phyloP scores from a whole-genome alignment of 352 stramenopile species.

The Nothophytophthora sp. region DNA sequence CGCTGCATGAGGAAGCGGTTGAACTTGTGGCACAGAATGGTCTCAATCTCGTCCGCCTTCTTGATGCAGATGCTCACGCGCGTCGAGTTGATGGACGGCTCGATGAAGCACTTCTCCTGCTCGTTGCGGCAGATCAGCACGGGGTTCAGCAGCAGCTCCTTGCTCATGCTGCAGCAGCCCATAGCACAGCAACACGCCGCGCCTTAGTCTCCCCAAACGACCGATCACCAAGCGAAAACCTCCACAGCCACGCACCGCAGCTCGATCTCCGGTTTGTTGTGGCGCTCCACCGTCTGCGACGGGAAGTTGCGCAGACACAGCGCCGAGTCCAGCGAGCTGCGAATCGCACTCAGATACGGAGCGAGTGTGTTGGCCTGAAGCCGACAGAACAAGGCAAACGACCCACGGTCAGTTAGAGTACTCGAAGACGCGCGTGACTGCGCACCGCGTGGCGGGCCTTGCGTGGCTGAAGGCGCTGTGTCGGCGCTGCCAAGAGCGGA shows the following conservation, averaged over 20 bases:
- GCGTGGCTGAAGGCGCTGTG: no score
- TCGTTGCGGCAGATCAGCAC: constrained; percentile 94
- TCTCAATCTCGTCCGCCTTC: constrained; percentile 94
- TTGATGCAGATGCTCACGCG: constrained; percentile 96
- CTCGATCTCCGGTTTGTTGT: constrained; percentile 97
- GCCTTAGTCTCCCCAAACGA: no score
- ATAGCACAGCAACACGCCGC: neutral
- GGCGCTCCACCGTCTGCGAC: constrained; percentile 95
- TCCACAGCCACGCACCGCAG: constrained; percentile 57
- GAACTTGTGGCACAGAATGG: constrained; percentile 95
- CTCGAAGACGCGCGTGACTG: no score
- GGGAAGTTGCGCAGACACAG: constrained; percentile 96
- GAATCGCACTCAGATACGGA: constrained; percentile 93
- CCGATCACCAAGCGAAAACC: no score
- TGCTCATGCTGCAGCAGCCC: constrained; percentile 67
- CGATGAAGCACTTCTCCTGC: constrained; percentile 94
- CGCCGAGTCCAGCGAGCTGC: constrained; percentile 90
- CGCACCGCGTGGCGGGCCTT: no score
- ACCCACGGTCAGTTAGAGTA: no score
- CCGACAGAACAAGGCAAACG: no score
- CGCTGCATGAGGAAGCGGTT: constrained; percentile 96
- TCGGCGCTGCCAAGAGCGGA: no score
- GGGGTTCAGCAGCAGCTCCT: constrained; percentile 94
- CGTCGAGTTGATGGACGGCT: constrained; percentile 95
- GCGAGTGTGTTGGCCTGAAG: constrained; percentile 88